A percentile compares a stretch with the other conserved stretches of the same genome.
phyloP scores from a whole-genome alignment of 805 yeast genomes.

The Candida methanosorbosa region DNA sequence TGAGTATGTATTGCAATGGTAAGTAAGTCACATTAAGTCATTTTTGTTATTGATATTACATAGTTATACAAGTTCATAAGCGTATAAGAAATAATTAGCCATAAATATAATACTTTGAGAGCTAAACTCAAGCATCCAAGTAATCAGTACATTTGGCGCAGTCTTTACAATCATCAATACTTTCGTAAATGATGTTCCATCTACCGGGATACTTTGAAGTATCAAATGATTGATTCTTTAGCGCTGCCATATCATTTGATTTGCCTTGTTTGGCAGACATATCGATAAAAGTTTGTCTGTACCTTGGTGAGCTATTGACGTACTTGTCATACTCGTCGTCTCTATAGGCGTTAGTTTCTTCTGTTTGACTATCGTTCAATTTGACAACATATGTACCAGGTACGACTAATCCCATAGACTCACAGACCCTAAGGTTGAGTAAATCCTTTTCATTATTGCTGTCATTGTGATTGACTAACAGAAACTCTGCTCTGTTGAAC shows the following conservation, averaged over 20 bases:
- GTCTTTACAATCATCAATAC: not conserved
- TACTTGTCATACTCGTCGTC: constrained; percentile 8
- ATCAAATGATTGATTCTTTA: not conserved
- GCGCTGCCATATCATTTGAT: not conserved
- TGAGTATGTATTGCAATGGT: too few relatives aligned
- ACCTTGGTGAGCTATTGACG: constrained; percentile 13
- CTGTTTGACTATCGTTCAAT: constrained; percentile 4
- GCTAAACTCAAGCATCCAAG: too few relatives aligned
- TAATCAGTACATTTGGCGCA: constrained; percentile 3
- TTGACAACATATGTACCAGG: constrained; percentile 12
- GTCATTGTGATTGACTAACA: constrained; percentile 10
- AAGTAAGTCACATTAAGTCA: too few relatives aligned
- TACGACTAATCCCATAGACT: constrained; percentile 12
- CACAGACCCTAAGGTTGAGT: constrained; percentile 10
- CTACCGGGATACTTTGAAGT: constrained; percentile 9
- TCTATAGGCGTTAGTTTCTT: not conserved
- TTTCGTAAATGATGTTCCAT: constrained; percentile 14
- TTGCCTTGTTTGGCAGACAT: not conserved
- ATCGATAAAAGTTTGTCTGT: constrained; percentile 4
- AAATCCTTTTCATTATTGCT: constrained; percentile 5
- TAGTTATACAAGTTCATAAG: not conserved
- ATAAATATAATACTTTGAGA: too few relatives aligned
- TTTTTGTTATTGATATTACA: not conserved
- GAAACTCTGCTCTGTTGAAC: constrained; percentile 7
- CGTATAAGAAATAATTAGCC: not conserved